Evolutionary conservation across 192 early-diverging fungal genomes (phyloP).

Genomic region (Backusella parvicylindrica): DNA sequence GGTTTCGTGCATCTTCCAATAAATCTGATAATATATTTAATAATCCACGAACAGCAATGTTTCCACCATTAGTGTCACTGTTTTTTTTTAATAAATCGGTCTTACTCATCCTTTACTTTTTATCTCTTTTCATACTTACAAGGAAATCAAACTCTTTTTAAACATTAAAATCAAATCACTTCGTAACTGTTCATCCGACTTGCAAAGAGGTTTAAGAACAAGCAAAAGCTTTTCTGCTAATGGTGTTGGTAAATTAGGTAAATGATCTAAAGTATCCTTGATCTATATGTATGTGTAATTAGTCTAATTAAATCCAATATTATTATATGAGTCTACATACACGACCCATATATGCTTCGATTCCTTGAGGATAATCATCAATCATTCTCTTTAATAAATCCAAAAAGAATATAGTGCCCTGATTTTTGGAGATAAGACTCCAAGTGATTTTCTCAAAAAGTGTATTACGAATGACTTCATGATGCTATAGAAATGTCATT

Average conservation of each 20-base stretch:
- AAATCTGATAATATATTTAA: constrained; percentile 46
- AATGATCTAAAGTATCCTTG: constrained; percentile 64
- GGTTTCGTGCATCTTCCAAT: constrained; percentile 13
- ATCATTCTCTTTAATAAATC: constrained; percentile 44
- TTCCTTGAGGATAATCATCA: constrained; percentile 33
- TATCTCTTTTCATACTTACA: constrained; percentile 27
- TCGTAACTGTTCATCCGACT: constrained; percentile 50
- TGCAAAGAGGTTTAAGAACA: constrained; percentile 52
- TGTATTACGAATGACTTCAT: constrained; percentile 64
- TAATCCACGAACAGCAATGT: constrained; percentile 59
- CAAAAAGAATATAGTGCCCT: constrained; percentile 43
- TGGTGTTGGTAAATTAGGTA: constrained; percentile 50
- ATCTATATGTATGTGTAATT: constrained; percentile 25
- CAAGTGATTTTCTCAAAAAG: constrained; percentile 68
- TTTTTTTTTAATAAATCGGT: neutral
- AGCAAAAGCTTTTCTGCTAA: constrained; percentile 53
- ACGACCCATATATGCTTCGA: neutral
- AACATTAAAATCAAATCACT: constrained; percentile 64
- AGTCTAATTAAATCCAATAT: neutral
- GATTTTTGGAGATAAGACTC: constrained; percentile 48
- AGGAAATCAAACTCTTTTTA: constrained; percentile 67
- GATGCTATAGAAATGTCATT: constrained; percentile 39
- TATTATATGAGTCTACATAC: neutral
- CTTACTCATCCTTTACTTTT: neutral
- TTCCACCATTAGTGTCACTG: constrained; percentile 55